Evolutionary conservation across 805 yeast species (phyloP), one percentile per base, ranked within the genome.

Genomic region (Candida nitratophila): DNA sequence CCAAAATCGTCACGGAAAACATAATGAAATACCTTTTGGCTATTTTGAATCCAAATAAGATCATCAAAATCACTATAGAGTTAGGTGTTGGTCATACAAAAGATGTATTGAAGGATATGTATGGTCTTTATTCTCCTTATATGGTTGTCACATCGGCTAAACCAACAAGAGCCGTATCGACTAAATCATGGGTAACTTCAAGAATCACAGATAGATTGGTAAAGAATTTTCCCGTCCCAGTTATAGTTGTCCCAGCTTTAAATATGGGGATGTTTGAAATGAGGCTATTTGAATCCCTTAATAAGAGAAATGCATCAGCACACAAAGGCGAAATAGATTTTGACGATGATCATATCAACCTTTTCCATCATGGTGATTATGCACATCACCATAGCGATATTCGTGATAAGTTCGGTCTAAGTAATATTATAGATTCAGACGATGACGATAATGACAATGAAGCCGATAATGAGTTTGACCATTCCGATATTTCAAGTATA

Each of bases 171-270:
- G 79, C 79, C 1, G 63, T 68, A 16, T 80, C 83, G 2, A 65
- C 78, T 21, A 66, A 74, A 46, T 70, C 82, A 21, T 78, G 88
- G 84, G 64, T 64, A 35, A 75, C 84, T 5, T 73, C 81, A 27
- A 76, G 83, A 50, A 61, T 83, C 34, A 73, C 84, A 21, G 86
- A 81, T 55, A 64, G 86, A 40, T 65, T 82, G 39, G 83, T 83
- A 26, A 79, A 77, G 53, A 76, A 74, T 52, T 79, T 73, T 50
- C 79, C 81, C 4, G 71, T 81, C 15, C 89, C 90, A 0, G 74
- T 79, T n/a, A 70, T 83, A 21, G 74, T 82, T 40, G 82, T 78
- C 0, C 85, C 89, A 1, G 79, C 85, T 2, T 57, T 67, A 48
- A 77, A 79, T 44, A 70, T 78, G 77, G 66, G 66, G 37, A 49